phyloP scores from a whole-genome alignment of 208 protist genomes.

The Sergeia podlipaevii region DNA sequence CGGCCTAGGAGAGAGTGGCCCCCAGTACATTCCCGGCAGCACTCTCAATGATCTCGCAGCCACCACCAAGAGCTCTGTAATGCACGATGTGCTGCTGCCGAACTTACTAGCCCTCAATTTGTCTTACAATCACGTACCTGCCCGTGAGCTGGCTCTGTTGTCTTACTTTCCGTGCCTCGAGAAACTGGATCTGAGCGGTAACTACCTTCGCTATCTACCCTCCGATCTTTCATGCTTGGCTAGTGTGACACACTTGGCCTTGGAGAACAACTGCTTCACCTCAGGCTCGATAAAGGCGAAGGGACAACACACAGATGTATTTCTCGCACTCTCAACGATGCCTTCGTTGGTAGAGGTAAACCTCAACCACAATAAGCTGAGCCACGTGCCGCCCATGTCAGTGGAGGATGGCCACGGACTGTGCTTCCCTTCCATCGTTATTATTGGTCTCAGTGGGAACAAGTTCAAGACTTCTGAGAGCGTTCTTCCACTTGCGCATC shows the following conservation, averaged over 20 bases:
- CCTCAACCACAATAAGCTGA: constrained; percentile 73
- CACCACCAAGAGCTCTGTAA: constrained; percentile 6
- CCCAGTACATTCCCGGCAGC: background rate
- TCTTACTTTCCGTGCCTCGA: constrained; percentile 59
- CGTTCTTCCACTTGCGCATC: constrained; percentile 45
- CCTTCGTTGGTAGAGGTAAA: constrained; percentile 82
- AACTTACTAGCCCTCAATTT: constrained; percentile 68
- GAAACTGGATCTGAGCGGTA: constrained; percentile 81
- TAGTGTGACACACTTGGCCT: constrained; percentile 77
- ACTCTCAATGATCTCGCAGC: background rate
- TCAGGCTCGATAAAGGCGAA: constrained; percentile 8
- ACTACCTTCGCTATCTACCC: constrained; percentile 62
- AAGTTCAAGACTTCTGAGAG: constrained; percentile 30
- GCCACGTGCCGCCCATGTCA: constrained; percentile 44
- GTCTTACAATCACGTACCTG: constrained; percentile 77
- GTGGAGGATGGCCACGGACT: constrained; percentile 32
- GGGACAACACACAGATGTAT: constrained; percentile 44
- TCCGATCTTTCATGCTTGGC: constrained; percentile 62
- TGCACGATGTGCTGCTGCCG: constrained; percentile 48
- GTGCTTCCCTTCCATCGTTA: constrained; percentile 69
- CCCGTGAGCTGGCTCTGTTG: constrained; percentile 49
- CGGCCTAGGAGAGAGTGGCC: background rate
- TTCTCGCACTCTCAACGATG: constrained; percentile 75
- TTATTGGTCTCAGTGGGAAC: constrained; percentile 66
- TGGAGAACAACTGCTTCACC: constrained; percentile 75